These are phyloP conservation scores for Anisodus acutangulus DNA, from an alignment of 257 asterid species.

Conservation along the genomic window DNA sequence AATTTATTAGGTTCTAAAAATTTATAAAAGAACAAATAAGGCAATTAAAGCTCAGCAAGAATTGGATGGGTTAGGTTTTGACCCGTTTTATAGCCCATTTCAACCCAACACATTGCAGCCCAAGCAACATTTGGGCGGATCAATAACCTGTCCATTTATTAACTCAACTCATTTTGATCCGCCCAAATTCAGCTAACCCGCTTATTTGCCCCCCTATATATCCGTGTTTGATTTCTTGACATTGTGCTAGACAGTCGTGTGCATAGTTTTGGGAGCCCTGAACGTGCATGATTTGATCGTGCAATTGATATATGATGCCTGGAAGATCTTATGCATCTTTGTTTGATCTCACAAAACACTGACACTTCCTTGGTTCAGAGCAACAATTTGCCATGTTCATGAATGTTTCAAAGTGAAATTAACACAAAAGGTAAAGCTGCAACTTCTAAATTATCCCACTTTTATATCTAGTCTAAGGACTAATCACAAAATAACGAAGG, in stretches of 20 bases:
- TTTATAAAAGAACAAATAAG: too few species aligned
- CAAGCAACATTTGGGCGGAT: too few species aligned
- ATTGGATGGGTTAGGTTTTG: too few species aligned
- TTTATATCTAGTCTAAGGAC: not conserved
- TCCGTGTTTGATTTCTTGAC: not conserved
- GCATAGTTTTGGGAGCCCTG: not conserved
- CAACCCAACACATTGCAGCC: too few species aligned
- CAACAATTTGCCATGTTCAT: slow-evolving; percentile 4
- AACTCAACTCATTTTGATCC: too few species aligned
- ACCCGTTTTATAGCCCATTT: too few species aligned
- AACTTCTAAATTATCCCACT: not conserved
- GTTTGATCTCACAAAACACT: slow-evolving; percentile 5
- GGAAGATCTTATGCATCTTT: slow-evolving; percentile 7
- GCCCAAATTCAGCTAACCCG: too few species aligned
- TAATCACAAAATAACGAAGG: not conserved
- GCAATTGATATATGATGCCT: not conserved
- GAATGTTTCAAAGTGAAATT: not conserved
- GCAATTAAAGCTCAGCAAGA: too few species aligned
- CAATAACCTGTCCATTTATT: too few species aligned
- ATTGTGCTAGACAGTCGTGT: not conserved
- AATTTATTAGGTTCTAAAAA: too few species aligned
- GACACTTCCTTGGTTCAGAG: not conserved
- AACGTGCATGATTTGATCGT: slow-evolving; percentile 6
- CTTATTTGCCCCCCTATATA: too few species aligned
- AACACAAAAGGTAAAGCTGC: not conserved